Evolutionary conservation across 345 rosid genomes (phyloP).

Genomic region (Salix purpurea): DNA sequence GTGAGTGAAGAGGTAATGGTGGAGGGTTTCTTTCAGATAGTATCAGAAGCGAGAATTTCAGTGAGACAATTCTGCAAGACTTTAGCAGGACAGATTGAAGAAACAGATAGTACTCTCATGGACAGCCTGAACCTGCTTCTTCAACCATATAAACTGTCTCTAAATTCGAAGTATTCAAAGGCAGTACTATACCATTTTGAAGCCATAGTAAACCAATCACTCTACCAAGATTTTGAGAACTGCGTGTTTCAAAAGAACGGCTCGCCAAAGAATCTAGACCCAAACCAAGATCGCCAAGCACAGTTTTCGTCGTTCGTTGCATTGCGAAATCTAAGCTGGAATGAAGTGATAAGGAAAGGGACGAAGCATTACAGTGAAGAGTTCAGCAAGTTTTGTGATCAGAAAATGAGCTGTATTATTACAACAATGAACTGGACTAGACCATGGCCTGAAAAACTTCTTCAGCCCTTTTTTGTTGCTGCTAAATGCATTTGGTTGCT

Average conservation of each 20-base stretch:
- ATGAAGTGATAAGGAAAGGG: slow-evolving; percentile 82
- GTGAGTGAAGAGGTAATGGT: slow-evolving; percentile 86
- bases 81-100: slow-evolving; percentile 63
- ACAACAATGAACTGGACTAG: slow-evolving; percentile 73
- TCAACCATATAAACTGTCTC: slow-evolving; percentile 57
- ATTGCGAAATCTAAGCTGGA: slow-evolving; percentile 88
- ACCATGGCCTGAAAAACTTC: slow-evolving; percentile 89
- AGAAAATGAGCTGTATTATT: slow-evolving; percentile 86
- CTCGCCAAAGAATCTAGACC: slow-evolving; percentile 65
- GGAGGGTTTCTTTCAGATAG: slow-evolving; percentile 89
- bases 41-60: slow-evolving; percentile 87
- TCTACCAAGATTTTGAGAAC: slow-evolving; percentile 92
- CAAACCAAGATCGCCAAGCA: slow-evolving; percentile 64
- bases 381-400: slow-evolving; percentile 92
- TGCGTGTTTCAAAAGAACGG: slow-evolving; percentile 74
- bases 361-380: slow-evolving; percentile 92
- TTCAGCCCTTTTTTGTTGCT: slow-evolving; percentile 82
- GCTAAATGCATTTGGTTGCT: slow-evolving; percentile 93
- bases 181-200: slow-evolving; percentile 72
- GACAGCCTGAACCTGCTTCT: slow-evolving; percentile 61
- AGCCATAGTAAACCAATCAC: slow-evolving; percentile 68
- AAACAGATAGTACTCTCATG: slow-evolving; percentile 48
- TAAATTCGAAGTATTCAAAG: slow-evolving; percentile 61
- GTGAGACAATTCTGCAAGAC: slow-evolving; percentile 90
- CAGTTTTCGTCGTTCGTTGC: slow-evolving; percentile 74